Evolutionary conservation across 495 filamentous ascomycete species (phyloP), one percentile per base, ranked within the genome.

Genomic region (Penicillium bialowiezense): DNA sequence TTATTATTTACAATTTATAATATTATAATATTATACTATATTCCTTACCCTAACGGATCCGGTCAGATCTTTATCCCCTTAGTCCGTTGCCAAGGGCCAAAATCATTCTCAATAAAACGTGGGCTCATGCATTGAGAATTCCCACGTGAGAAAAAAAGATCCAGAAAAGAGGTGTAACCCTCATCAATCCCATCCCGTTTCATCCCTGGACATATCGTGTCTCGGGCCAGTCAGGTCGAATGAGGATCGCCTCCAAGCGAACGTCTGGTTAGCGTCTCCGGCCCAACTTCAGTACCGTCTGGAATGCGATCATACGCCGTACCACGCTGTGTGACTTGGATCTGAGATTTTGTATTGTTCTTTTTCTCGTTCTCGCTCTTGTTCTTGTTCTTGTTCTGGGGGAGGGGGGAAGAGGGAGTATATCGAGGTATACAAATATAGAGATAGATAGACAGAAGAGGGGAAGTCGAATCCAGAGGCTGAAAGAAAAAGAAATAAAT

Each of bases 1-100:
- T 26, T 26, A 26, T 26, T 26, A 26, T 8, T 10, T 6, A 34
- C 9, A 6, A 13, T 39, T 13, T 23, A 8, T 19, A 20, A 18
- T 14, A 15, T 13, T 23, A 7, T 39, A 8, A 26, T n/a, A n/a
- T n/a, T n/a, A n/a, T n/a, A 26, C 23, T 8, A 26, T 26, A 26
- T 26, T 26, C 23, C 4, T 26, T 26, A 26, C 23, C 8, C 23
- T n/a, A n/a, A n/a, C 3, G 23, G 42, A 45, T 45, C 43, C 33
- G 32, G 60, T 64, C 45, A 64, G 60, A 64, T 64, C 60, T 60
- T 64, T 64, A 64, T 56, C 60, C 60, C 44, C 44, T 55, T 63
- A 63, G 60, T 55, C 54, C 50, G 45, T 46, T 56, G 54, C 58
- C 57, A 64, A 60, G 58, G 41, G 31, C 28, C 34, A 37, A 36